phyloP scores from a whole-genome alignment of 1,139 yeast species.

The Pichia sp. region DNA sequence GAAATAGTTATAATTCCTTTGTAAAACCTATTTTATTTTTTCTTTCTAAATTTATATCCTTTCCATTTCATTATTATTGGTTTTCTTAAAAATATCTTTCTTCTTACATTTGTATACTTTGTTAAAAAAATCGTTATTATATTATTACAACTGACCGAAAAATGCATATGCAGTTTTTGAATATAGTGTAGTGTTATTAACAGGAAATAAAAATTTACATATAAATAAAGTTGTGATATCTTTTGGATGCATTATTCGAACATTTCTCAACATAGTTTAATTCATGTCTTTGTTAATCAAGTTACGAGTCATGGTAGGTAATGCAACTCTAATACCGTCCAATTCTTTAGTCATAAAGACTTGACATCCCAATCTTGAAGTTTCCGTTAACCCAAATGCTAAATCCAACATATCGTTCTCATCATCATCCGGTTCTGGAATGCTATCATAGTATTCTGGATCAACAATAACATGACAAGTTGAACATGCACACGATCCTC shows the following conservation, averaged over 20 bases:
- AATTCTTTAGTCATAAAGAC: conserved; percentile 81
- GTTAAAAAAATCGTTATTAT: too few species aligned
- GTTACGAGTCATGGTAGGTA: conserved; percentile 96
- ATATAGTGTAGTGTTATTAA: too few species aligned
- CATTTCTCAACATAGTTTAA: not conserved
- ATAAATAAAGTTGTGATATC: not conserved
- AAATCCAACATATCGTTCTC: conserved; percentile 97
- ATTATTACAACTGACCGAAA: too few species aligned
- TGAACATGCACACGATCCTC: conserved; percentile 98
- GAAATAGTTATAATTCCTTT: conserved; percentile 6
- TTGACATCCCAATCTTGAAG: conserved; percentile 95
- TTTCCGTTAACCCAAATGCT: conserved; percentile 94
- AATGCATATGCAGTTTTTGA: too few species aligned
- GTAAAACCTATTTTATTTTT: not conserved
- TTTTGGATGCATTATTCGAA: not conserved
- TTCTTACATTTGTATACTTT: too few species aligned
- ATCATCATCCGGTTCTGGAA: conserved; percentile 95
- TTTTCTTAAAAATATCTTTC: too few species aligned
- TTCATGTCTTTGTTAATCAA: conserved; percentile 42
- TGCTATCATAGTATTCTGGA: conserved; percentile 83
- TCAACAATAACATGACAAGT: conserved; percentile 96
- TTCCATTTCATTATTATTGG: not conserved
- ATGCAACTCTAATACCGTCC: conserved; percentile 91
- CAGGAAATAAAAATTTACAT: too few species aligned
- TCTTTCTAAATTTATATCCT: not conserved